These are phyloP conservation scores for Candida endomychidarum DNA, from an alignment of 805 yeast species.

Conservation along the genomic window DNA sequence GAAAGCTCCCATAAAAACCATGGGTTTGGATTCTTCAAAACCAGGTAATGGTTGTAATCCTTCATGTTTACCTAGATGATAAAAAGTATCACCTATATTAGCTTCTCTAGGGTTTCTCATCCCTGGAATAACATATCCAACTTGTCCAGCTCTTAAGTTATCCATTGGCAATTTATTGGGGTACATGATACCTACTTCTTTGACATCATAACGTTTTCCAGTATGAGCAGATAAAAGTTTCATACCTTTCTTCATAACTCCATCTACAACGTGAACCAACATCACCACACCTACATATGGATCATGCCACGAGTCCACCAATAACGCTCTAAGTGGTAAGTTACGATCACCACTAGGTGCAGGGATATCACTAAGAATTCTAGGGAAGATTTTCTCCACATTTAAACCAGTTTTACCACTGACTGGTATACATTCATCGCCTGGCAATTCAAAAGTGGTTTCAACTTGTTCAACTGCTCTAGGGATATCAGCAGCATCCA, in stretches of 20 bases:
- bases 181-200: conserved; percentile 93
- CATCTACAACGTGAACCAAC: conserved; percentile 83
- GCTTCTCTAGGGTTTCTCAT: conserved; percentile 88
- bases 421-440: conserved; percentile 73
- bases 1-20: conserved; percentile 98
- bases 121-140: conserved; percentile 92
- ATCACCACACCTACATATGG: conserved; percentile 87
- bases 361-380: conserved; percentile 78
- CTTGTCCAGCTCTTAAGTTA: conserved; percentile 80
- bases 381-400: conserved; percentile 77
- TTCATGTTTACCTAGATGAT: conserved; percentile 54
- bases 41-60: conserved; percentile 83
- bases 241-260: conserved; percentile 70
- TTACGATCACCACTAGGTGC: conserved; percentile 60
- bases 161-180: conserved; percentile 77
- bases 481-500: conserved; percentile 82
- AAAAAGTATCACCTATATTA: conserved; percentile 86
- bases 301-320: conserved; percentile 99
- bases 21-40: conserved; percentile 94
- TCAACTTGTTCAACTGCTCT: conserved; percentile 83
- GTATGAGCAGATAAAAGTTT: conserved; percentile 78
- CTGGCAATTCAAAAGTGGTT: conserved; percentile 74
- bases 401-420: conserved; percentile 91
- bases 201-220: conserved; percentile 73
- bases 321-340: conserved; percentile 64